Conservation (phyloP, 805 yeast genomes). For the Komagataella pseudopastoris region DNA sequence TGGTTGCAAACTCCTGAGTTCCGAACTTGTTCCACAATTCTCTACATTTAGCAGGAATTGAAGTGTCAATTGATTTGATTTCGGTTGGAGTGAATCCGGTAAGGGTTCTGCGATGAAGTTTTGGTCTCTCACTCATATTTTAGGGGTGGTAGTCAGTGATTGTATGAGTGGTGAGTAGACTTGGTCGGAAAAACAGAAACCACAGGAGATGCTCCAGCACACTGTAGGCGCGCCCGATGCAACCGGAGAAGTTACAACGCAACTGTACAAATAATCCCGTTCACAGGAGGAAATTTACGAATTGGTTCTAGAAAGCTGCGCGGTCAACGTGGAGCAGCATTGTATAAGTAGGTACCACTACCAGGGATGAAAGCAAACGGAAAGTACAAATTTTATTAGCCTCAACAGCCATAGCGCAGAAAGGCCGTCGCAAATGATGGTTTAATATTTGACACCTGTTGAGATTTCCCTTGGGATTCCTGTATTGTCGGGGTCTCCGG, state of each 20-base stretch:
- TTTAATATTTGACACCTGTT: not conserved
- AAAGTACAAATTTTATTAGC: no score
- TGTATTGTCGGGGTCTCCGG: not conserved
- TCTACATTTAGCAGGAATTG: constrained; percentile 69
- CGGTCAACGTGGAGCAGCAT: not conserved
- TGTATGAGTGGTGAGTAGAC: not conserved
- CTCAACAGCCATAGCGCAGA: no score
- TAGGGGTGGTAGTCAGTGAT: not conserved
- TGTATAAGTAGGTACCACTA: no score
- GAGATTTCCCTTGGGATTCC: not conserved
- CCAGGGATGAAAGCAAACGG: no score
- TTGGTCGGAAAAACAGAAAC: not conserved
- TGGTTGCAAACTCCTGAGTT: constrained; percentile 31
- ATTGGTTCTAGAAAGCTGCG: not conserved
- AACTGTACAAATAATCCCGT: not conserved
- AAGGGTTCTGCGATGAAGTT: constrained; percentile 54
- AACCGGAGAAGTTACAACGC: not conserved
- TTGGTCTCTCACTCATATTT: not conserved
- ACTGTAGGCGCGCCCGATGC: not conserved
- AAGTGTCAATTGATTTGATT: constrained; percentile 67
- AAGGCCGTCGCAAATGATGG: no score
- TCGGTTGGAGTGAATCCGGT: constrained; percentile 90
- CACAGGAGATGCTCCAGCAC: not conserved
- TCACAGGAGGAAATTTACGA: not conserved
- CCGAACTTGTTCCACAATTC: constrained; percentile 65